Base-by-base conservation (phyloP, 1,284 basidiomycete species). In the Trametes versicolor region DNA sequence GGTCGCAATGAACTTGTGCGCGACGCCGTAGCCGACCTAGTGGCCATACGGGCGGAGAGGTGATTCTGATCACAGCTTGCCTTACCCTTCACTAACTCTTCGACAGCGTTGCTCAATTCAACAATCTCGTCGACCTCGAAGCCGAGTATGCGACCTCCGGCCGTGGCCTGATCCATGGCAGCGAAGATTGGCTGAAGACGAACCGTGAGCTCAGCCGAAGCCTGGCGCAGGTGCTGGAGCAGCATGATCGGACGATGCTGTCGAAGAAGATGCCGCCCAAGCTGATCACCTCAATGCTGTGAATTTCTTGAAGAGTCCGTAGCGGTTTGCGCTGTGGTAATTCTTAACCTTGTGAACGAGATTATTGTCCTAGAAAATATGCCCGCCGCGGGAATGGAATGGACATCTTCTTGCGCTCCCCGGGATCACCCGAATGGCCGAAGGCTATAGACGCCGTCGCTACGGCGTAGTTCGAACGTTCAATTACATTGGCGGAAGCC, bases 1-100 rank as follows among this genome's bases (percentile, higher is more conserved):
- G 80, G 79, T 36, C 77, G 81, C 56, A 75, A 81, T 27, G 74
- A 72, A 29, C 77, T 87, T 34, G 71, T 85, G 17, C 77, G 75
- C 5, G 78, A 80, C 39, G 82, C 82, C 29, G 75, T 77, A 1
- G 75, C 75, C 10, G 82, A 84, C 52, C 70, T 87, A 15, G 70
- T 74, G 45, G 60, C 63, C 3, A 79, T 84, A 75, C 75, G 75
- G 25, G 67, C 67, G 17, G 76, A 81, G 68, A 80, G 81, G 83
- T 84, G 45, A 36, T 52, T 39, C 58, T 23, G 23, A 52, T 45
- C 17, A 43, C 55, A 19, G 10, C 19, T 27, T 23, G 19, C 12
- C 12, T 56, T 8, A 29, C 9, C 29, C 8, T 8, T 32, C 21
- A 23, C 15, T 36, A 17, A 29, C 9, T 2, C 9, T 19, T 21